A percentile compares a stretch with the other conserved stretches of the same genome.
Evolutionary conservation across 352 stramenopile species (phyloP).

Genomic region (Globisporangium recalcitrans): DNA sequence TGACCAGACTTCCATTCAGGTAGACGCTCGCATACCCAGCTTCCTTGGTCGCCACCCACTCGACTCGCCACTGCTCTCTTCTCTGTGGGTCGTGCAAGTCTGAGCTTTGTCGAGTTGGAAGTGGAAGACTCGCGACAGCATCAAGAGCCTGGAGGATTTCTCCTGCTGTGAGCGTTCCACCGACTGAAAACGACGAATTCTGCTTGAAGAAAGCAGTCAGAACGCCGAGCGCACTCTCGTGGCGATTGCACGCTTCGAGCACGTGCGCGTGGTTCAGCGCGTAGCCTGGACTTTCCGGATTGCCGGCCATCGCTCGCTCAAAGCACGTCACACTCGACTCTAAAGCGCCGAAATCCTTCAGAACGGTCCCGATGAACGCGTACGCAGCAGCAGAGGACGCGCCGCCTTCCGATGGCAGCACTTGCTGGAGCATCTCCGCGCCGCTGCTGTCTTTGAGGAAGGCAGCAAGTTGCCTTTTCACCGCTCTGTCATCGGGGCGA

Average conservation of each 20-base stretch:
- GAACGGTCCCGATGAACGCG: slow-evolving; percentile 66
- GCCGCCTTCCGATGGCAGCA: slow-evolving; percentile 27
- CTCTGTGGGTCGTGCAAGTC: background rate
- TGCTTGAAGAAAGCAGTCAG: slow-evolving; percentile 34
- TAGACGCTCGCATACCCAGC: slow-evolving; percentile 23
- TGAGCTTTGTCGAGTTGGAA: background rate
- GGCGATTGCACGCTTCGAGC: slow-evolving; percentile 39
- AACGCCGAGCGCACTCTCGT: slow-evolving; percentile 39
- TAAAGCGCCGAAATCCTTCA: slow-evolving; percentile 64
- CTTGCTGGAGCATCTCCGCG: slow-evolving; percentile 38
- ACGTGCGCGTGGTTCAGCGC: slow-evolving; percentile 63
- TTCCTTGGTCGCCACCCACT: slow-evolving; percentile 22
- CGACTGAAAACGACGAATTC: slow-evolving; percentile 35
- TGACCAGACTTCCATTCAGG: background rate
- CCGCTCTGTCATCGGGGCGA: slow-evolving; percentile 38
- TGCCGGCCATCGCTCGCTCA: slow-evolving; percentile 33
- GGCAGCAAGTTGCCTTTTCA: slow-evolving; percentile 46
- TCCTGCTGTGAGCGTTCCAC: slow-evolving; percentile 18
- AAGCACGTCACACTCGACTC: slow-evolving; percentile 54
- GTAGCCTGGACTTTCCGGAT: slow-evolving; percentile 46
- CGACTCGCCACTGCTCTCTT: slow-evolving; percentile 17
- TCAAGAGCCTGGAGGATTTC: slow-evolving; percentile 34
- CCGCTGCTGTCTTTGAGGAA: slow-evolving; percentile 33
- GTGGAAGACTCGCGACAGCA: slow-evolving; percentile 16
- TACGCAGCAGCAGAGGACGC: slow-evolving; percentile 55